Percentiles rank a stretch among this genome's conserved stretches.
Conservation (phyloP, 192 early-diverging fungal species). For the Piromyces sp. region DNA sequence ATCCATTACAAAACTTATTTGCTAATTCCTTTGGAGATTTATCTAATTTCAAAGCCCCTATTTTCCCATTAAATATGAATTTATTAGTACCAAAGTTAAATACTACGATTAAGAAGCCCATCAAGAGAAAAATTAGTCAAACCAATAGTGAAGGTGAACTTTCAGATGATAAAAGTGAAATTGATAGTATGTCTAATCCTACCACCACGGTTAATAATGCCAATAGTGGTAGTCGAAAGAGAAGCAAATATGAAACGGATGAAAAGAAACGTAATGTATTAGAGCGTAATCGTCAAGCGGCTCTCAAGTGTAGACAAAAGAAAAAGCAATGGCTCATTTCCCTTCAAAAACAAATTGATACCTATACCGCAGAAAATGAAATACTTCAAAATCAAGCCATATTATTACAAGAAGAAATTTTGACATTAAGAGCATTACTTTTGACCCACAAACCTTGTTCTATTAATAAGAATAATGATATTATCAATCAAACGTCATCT, state of each 20-base stretch:
- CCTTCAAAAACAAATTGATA: constrained; percentile 50
- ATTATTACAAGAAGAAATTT: constrained; percentile 47
- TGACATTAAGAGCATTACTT: constrained; percentile 57
- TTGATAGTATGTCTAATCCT: neutral
- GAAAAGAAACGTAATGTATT: constrained; percentile 66
- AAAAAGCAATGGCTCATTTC: constrained; percentile 82
- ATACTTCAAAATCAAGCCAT: constrained; percentile 35
- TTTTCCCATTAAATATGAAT: neutral
- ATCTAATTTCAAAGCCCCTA: neutral
- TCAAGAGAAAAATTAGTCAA: neutral
- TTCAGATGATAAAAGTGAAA: neutral
- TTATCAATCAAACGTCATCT: constrained; percentile 5
- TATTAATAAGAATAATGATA: constrained; percentile 47
- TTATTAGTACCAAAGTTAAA: neutral
- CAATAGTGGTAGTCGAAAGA: constrained; percentile 1
- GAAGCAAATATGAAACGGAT: constrained; percentile 13
- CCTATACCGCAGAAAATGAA: constrained; percentile 42
- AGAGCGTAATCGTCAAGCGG: constrained; percentile 80
- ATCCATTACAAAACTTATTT: neutral
- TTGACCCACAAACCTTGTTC: constrained; percentile 62
- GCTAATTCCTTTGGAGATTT: neutral
- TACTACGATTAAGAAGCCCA: neutral
- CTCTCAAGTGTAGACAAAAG: constrained; percentile 77
- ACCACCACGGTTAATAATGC: neutral
- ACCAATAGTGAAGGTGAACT: neutral